These are phyloP conservation scores for Crithidia bombi DNA, from an alignment of 208 protist genomes.

Conservation along the genomic window DNA sequence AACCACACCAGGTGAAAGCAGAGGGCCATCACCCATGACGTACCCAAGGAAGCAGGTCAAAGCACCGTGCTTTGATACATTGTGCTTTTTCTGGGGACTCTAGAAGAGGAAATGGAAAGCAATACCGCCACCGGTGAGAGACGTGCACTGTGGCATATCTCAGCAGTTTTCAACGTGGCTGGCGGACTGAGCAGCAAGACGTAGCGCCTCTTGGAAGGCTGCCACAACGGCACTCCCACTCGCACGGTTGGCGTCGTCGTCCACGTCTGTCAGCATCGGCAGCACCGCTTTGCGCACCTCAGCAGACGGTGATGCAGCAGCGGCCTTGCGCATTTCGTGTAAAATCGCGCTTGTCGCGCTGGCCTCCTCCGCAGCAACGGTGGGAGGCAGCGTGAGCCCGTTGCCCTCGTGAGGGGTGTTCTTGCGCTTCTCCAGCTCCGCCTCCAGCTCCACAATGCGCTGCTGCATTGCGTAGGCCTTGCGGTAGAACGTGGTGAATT, in stretches of 20 bases:
- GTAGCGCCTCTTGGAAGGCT: conserved; percentile 30
- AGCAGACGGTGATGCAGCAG: conserved; percentile 20
- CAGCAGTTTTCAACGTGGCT: background rate
- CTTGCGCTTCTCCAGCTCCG: conserved; percentile 36
- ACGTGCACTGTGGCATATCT: too few relatives aligned
- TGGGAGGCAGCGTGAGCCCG: background rate
- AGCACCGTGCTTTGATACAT: too few relatives aligned
- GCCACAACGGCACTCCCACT: conserved; percentile 14
- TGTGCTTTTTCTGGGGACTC: background rate
- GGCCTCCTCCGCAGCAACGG: background rate
- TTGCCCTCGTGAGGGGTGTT: background rate
- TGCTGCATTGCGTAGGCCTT: conserved; percentile 41
- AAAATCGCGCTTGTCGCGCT: conserved; percentile 5
- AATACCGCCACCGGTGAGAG: too few relatives aligned
- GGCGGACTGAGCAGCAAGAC: conserved; percentile 25
- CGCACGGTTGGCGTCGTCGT: background rate
- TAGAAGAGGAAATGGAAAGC: background rate
- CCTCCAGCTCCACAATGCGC: conserved; percentile 45
- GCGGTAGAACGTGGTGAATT: conserved; percentile 69
- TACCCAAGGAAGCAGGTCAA: too few relatives aligned
- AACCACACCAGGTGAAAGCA: too few relatives aligned
- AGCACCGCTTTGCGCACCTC: conserved; percentile 16
- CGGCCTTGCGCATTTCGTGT: conserved; percentile 18
- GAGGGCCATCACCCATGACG: too few relatives aligned
- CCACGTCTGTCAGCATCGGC: conserved; percentile 8